These are phyloP conservation scores for Kondoa subrosea DNA, from an alignment of 768 basidiomycete species.

Conservation along the genomic window DNA sequence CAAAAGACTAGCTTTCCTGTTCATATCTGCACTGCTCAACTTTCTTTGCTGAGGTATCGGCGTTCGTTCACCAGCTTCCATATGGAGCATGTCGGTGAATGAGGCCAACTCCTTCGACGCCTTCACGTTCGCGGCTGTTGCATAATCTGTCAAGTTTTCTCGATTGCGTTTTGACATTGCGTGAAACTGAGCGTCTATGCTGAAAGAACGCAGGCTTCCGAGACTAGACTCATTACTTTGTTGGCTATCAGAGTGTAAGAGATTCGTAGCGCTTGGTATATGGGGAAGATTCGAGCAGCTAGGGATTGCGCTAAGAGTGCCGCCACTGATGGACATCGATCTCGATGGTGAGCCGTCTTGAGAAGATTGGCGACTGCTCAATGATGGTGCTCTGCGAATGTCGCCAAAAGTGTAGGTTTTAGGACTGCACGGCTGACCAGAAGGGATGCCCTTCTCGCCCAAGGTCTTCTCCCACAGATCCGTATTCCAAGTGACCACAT, in stretches of 20 bases:
- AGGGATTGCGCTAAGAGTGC: not conserved
- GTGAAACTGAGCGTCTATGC: not conserved
- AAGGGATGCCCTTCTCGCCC: too few species aligned
- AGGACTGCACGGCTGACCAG: not conserved
- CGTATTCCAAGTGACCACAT: too few species aligned
- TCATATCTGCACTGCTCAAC: not conserved
- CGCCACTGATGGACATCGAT: too few species aligned
- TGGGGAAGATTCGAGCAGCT: not conserved
- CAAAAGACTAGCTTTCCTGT: not conserved
- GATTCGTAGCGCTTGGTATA: not conserved
- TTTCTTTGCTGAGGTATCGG: not conserved
- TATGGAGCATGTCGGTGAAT: not conserved
- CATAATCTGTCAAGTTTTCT: not conserved
- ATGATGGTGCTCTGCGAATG: not conserved
- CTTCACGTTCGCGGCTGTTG: not conserved
- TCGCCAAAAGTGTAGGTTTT: not conserved
- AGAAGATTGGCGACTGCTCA: not conserved
- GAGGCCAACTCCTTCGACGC: not conserved
- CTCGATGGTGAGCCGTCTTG: not conserved
- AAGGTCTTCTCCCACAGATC: too few species aligned
- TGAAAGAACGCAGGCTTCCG: not conserved
- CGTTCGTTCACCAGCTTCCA: not conserved
- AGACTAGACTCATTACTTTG: not conserved
- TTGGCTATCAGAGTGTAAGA: not conserved
- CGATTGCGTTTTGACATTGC: not conserved